Evolutionary conservation across 176 grass and related monocot species (phyloP), one percentile per base, ranked within the genome.

Genomic region (Oryza longistaminata): DNA sequence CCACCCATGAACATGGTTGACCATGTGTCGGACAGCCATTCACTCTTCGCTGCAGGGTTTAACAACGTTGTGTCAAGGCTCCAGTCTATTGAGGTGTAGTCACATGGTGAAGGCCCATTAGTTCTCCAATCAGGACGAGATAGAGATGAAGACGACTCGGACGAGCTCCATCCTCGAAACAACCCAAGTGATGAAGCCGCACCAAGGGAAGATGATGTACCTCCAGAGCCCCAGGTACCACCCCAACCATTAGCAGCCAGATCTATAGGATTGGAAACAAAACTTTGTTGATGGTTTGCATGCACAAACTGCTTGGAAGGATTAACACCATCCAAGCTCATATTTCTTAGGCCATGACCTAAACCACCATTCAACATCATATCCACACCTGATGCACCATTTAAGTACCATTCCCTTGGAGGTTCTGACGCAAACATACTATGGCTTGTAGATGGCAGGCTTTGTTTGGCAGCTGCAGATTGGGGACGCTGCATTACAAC

Each of bases 1-100:
- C 97, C 90, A 0, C 93, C 93, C 97, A 99, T 92, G 85, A 99
- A 99, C 93, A 99, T 96, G 70, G 97, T 99, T 26, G 97, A 96
- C 97, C 97, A 99, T 69, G 97, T 99, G 64, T 96, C 92, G 0
- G 93, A 92, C 74, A 92, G 76, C 77, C 81, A 65, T 8, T 94
- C 84, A 58, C 84, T 89, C 82, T 87, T 90, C 70, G 68, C 73
- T 31, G 90, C 81, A 14, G 90, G 80, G 76, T 92, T 94, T 82
- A 99, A 85, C 34, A 98, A 85, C 3, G 89, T 86, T 76, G 82
- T 66, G 81, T 95, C 96, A 22, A 98, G 64, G 70, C 93, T 98
- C 96, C 96, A 98, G 68, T 98, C 96, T 83, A 98, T 95, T 66
- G 90, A 86, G 37, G 97, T 94, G 80, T 95, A 98, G 79, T 98